Evolutionary conservation across 2,329 filamentous ascomycete genomes (phyloP), one percentile per base, ranked within the genome.

Genomic region (Monosporascus sp.): DNA sequence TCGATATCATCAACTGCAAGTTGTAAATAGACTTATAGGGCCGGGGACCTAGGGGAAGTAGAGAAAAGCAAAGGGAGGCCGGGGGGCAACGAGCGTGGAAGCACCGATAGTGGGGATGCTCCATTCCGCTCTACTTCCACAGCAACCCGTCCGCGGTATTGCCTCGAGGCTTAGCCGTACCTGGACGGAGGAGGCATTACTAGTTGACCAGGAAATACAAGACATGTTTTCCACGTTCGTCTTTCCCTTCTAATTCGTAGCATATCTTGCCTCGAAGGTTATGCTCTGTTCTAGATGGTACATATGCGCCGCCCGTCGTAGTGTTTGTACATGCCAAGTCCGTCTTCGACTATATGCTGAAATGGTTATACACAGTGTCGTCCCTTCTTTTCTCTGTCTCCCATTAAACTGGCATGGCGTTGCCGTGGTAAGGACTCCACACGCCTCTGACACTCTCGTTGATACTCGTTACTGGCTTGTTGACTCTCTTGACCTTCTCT

Each of bases 371-470:
- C 40, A 43, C 19, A 8, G 20, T 43, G 24, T n/a, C 14, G 43
- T 43, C 48, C 19, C 37, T 58, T 48, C 52, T 56, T 52, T 46
- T 58, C 51, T 31, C 46, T 38, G 35, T n/a, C 14, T 37, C 16
- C 41, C 19, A 24, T 70, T 73, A 84, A 59, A 85, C 80, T 57
- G 68, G 63, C 72, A 79, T 74, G 27, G 79, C 80, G 52, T 76
- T 75, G 58, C 84, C 82, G 68, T 88, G 85, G 68, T 86, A 88
- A 48, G 85, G 85, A 70, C 81, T 85, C 85, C 85, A 88, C 56
- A 88, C 74, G 60, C 85, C 85, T 76, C 85, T 80, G 50, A 88
- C 84, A 72, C 83, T 85, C 59, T 80, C 74, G 67, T 81, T 86
- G 67, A 80, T 78, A 70, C 83, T 86, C 58, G 74, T 77, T 49